These are phyloP conservation scores for Ligustrum vulgare DNA, from an alignment of 257 asterid species.

Conservation along the genomic window DNA sequence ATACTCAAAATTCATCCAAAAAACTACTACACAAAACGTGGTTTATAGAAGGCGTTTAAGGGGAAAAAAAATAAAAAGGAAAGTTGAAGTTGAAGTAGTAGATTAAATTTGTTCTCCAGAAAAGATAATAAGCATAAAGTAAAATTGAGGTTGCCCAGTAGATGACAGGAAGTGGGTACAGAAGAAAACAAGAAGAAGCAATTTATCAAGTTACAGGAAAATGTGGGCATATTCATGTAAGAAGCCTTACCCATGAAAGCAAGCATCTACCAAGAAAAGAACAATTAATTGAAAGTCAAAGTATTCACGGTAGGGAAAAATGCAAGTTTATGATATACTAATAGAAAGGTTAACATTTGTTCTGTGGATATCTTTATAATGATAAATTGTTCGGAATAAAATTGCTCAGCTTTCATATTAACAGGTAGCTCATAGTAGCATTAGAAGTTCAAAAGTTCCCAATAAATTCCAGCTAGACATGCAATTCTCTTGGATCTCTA, in stretches of 20 bases:
- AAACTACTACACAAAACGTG: too few species aligned
- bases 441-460: background rate
- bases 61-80: background rate
- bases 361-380: background rate
- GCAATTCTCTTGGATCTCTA: background rate
- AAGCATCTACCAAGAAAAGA: background rate
- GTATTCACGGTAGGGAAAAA: background rate
- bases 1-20: too few species aligned
- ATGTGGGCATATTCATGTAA: background rate
- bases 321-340: background rate
- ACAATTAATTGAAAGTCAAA: background rate
- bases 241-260: background rate
- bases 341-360: background rate
- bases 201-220: background rate
- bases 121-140: background rate
- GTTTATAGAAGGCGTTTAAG: background rate
- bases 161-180: background rate
- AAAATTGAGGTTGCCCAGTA: background rate
- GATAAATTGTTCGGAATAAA: background rate
- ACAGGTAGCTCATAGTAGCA: background rate
- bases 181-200: background rate
- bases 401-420: background rate
- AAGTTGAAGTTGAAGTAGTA: background rate
- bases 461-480: background rate
- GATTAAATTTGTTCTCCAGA: background rate